Percentiles rank a stretch among this genome's conserved stretches.
These are phyloP conservation scores for Exophiala spinifera DNA, from an alignment of 2,329 filamentous ascomycete species.

Conservation along the genomic window DNA sequence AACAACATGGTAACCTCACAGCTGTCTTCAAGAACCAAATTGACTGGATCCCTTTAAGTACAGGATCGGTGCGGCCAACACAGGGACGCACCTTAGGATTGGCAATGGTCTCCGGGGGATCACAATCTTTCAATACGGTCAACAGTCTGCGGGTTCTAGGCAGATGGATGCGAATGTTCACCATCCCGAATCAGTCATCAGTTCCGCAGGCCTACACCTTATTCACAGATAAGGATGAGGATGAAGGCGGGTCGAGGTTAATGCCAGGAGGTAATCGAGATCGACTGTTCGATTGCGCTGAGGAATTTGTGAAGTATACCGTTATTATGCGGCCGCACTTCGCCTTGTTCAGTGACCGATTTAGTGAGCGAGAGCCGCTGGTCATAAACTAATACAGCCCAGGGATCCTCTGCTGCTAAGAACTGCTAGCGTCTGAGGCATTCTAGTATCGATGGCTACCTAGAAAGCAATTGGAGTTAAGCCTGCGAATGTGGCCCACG, in stretches of 20 bases:
- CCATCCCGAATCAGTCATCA: slow-evolving; percentile 64
- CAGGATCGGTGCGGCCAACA: slow-evolving; percentile 60
- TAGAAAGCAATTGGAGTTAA: background rate
- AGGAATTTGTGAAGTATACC: slow-evolving; percentile 68
- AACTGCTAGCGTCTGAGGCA: background rate
- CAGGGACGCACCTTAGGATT: slow-evolving; percentile 63
- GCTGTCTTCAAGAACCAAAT: slow-evolving; percentile 41
- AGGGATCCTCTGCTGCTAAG: background rate
- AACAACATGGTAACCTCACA: slow-evolving; percentile 64
- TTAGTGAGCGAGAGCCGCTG: slow-evolving; percentile 51
- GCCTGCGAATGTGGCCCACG: too few species aligned
- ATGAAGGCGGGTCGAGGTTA: slow-evolving; percentile 49
- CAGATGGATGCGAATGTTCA: slow-evolving; percentile 68
- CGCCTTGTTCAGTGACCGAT: slow-evolving; percentile 60
- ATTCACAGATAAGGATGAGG: slow-evolving; percentile 51
- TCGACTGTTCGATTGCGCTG: slow-evolving; percentile 64
- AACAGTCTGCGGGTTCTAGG: slow-evolving; percentile 64
- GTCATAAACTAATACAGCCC: background rate
- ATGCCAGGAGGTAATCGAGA: slow-evolving; percentile 57
- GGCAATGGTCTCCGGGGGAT: slow-evolving; percentile 62
- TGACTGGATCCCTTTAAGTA: slow-evolving; percentile 64
- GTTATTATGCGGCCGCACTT: slow-evolving; percentile 62
- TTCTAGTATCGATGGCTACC: background rate
- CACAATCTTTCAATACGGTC: slow-evolving; percentile 65
- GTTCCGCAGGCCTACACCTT: slow-evolving; percentile 63